These are phyloP conservation scores for Paecilomyces sp. DNA, from an alignment of 2,329 filamentous ascomycete species.

Conservation along the genomic window DNA sequence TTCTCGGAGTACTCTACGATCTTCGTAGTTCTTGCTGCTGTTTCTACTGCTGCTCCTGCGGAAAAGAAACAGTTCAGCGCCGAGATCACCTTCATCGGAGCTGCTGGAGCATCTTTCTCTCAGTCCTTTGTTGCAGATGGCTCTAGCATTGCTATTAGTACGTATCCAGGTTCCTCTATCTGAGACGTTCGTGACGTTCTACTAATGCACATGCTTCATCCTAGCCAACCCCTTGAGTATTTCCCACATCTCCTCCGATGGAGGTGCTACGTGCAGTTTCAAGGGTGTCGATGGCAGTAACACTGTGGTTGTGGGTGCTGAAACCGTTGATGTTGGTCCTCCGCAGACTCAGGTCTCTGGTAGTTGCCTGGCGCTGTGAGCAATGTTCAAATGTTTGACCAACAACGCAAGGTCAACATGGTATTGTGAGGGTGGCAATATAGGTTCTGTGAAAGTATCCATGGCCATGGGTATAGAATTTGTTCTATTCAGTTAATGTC, in stretches of 20 bases:
- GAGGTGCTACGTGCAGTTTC: constrained; percentile 16
- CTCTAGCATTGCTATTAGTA: background rate
- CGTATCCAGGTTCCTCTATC: background rate
- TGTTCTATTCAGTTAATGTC: too few relatives aligned
- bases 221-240: constrained; percentile 10
- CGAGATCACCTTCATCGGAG: background rate
- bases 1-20: background rate
- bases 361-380: background rate
- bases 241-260: constrained; percentile 13
- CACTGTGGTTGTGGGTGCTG: constrained; percentile 12
- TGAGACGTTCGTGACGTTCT: background rate
- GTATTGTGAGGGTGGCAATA: too few relatives aligned
- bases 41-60: background rate
- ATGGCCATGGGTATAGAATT: too few relatives aligned
- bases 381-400: too few relatives aligned
- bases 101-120: background rate
- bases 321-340: constrained; percentile 19
- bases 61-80: background rate
- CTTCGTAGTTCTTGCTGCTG: background rate
- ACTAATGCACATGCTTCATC: background rate
- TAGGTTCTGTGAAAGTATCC: too few relatives aligned
- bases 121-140: background rate
- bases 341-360: constrained; percentile 17
- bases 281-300: constrained; percentile 14
- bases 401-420: too few relatives aligned